Conservation (phyloP, 2,329 filamentous ascomycete genomes). For the Chaetomium strumarium region DNA sequence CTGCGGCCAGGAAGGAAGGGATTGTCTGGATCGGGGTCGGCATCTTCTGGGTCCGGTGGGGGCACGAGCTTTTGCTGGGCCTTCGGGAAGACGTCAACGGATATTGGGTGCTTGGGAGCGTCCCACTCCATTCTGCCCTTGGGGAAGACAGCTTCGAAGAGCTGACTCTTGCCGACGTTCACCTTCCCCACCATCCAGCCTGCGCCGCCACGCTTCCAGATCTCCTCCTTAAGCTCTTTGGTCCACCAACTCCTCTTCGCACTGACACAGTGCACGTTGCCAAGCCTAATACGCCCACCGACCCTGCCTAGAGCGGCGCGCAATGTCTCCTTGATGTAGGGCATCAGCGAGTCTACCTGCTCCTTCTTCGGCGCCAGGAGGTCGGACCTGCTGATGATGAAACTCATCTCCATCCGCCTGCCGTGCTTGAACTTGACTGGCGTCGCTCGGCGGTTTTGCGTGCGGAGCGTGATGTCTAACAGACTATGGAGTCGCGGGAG, state of each 20-base stretch:
- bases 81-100: constrained; percentile 28
- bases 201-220: constrained; percentile 76
- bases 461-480: constrained; percentile 66
- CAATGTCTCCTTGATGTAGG: constrained; percentile 72
- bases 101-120: constrained; percentile 34
- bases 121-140: constrained; percentile 54
- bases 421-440: constrained; percentile 59
- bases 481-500: constrained; percentile 68
- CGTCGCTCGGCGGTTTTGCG: constrained; percentile 72
- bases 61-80: background rate
- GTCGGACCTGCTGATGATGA: constrained; percentile 86
- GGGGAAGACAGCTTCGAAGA: constrained; percentile 84
- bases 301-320: constrained; percentile 66
- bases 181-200: constrained; percentile 98
- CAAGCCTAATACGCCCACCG: constrained; percentile 68
- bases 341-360: constrained; percentile 80
- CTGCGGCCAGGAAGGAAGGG: constrained; percentile 8
- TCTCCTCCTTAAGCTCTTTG: constrained; percentile 74
- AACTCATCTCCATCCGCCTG: constrained; percentile 71
- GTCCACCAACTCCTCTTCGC: constrained; percentile 90
- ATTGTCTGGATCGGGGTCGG: background rate
- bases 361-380: constrained; percentile 77
- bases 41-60: background rate
- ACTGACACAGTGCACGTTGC: constrained; percentile 82
- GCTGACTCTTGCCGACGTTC: constrained; percentile 92